These are phyloP conservation scores for Colletotrichum orchidophilum DNA, from an alignment of 2,329 filamentous ascomycete genomes.

Conservation along the genomic window DNA sequence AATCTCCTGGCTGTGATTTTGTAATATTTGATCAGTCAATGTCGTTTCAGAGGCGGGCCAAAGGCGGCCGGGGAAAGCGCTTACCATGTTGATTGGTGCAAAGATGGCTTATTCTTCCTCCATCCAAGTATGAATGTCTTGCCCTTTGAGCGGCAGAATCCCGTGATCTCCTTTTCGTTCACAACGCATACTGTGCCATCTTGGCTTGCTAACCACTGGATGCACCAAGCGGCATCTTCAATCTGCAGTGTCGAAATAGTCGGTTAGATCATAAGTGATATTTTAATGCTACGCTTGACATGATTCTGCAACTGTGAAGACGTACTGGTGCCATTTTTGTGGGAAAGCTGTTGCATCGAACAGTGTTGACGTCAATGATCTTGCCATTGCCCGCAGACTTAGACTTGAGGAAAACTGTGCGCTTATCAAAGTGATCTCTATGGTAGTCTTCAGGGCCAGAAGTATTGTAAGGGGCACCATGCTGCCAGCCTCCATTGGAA, in stretches of 20 bases:
- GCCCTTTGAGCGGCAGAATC: background rate
- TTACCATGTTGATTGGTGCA: constrained; percentile 8
- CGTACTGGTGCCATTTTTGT: background rate
- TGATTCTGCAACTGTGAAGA: background rate
- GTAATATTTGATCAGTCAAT: background rate
- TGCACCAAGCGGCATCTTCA: background rate
- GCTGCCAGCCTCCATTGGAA: background rate
- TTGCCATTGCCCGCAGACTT: background rate
- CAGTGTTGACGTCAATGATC: background rate
- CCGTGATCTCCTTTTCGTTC: background rate
- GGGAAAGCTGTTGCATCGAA: background rate
- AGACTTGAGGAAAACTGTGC: background rate
- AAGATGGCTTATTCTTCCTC: constrained; percentile 4
- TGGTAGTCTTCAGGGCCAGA: background rate
- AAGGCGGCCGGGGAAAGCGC: background rate
- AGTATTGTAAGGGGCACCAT: background rate
- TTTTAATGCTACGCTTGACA: background rate
- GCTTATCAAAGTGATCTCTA: background rate
- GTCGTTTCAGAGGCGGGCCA: background rate
- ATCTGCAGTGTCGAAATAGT: background rate
- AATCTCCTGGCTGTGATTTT: background rate
- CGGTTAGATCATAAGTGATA: background rate
- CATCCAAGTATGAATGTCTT: constrained; percentile 15
- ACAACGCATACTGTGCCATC: background rate
- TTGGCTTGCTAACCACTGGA: background rate